A percentile compares a stretch with the other conserved stretches of the same genome.
Conservation (phyloP, 345 rosid species). For the Clausena lansium region DNA sequence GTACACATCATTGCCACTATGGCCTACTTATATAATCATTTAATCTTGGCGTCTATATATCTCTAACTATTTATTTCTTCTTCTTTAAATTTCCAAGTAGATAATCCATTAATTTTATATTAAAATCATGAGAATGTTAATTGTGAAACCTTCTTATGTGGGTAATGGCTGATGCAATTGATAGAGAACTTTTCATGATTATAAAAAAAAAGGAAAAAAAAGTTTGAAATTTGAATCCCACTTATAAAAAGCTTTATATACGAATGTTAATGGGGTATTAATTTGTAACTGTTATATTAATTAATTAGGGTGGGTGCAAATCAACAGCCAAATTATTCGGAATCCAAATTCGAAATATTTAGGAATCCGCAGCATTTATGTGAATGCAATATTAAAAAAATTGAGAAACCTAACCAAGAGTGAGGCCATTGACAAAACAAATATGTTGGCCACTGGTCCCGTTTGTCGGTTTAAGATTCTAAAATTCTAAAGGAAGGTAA, state of each 20-base stretch:
- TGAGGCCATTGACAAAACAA: background rate
- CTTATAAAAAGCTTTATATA: background rate
- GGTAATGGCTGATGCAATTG: background rate
- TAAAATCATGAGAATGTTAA: background rate
- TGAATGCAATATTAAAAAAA: too few species aligned
- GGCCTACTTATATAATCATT: background rate
- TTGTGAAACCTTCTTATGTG: too few species aligned
- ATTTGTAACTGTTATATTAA: too few species aligned
- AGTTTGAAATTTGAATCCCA: too few species aligned
- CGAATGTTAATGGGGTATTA: too few species aligned
- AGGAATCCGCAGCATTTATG: too few species aligned
- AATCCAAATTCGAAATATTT: too few species aligned
- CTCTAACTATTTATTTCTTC: background rate
- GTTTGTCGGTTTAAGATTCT: conserved; percentile 6
- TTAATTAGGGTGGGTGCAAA: too few species aligned
- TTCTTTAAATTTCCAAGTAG: background rate
- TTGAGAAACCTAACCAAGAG: too few species aligned
- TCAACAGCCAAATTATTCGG: too few species aligned
- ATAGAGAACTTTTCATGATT: background rate
- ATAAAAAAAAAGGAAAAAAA: too few species aligned
- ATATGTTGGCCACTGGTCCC: background rate
- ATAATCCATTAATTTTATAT: background rate
- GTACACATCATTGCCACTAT: conserved; percentile 24
- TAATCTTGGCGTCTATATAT: background rate
- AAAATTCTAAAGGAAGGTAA: background rate